Base-by-base conservation (phyloP, 257 asterid genomes). In the Galeopsis tetrahit region DNA sequence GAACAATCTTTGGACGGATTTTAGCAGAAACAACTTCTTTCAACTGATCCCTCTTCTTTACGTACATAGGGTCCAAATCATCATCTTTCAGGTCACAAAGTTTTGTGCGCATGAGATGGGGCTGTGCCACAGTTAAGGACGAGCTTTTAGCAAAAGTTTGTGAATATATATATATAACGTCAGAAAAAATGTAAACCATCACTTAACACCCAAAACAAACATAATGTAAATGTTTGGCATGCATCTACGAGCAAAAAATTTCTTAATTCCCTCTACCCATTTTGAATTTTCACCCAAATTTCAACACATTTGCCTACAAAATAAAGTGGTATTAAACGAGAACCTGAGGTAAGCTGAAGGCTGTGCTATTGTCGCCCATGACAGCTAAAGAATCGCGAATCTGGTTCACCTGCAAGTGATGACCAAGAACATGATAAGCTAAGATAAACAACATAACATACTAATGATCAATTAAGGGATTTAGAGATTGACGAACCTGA, bases 271-370 rank as follows among this genome's bases (percentile, higher is more conserved):
- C 48, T 58, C 14, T 14, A 58, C 13, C 7, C 43, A 46, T 10
- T 32, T 28, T 33, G 2, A 6, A 31, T 66, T 51, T 51, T 68
- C 40, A 21, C 28, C 28, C 28, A 21, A 21, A 21, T 21, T 21
- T 21, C 28, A 21, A 21, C 28, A 21, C 28, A n/a, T n/a, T n/a
- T n/a, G 15, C 55, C 32, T 58, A 11, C 70, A 57, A 6, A 51
- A 58, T 53, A 55, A 40, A 46, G 1, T 4, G 52, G 28, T 7
- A n/a, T 69, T 38, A 64, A 71, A 71, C 56, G 76, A 59, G 66
- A 83, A 90, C 99, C 88, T 92, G 99, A 33, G 99, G 98, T 67
- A 95, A 84, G 90, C 99, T 90, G 79, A 90, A 95, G 79, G 98
- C 98, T 7, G 99, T 95, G 83, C 96, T 95, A 55, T 90, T 92